Evolutionary conservation across 2,329 filamentous ascomycete genomes (phyloP).

Genomic region (Rhinocladiella similis): DNA sequence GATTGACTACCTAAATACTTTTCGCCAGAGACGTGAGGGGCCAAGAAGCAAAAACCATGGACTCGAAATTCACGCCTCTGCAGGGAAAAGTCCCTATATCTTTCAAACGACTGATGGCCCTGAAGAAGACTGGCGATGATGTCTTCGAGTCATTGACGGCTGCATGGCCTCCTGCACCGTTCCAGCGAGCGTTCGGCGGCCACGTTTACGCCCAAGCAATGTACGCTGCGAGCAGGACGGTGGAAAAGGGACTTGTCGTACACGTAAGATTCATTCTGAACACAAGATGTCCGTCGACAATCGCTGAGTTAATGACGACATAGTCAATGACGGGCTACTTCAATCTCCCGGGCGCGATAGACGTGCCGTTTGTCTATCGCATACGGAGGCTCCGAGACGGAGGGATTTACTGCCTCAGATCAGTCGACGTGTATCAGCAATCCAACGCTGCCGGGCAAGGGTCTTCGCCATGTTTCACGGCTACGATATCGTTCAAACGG

Average conservation of each 20-base stretch:
- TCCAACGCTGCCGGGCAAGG: slow-evolving; percentile 12
- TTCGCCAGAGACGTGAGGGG: no score
- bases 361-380: slow-evolving; percentile 52
- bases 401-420: slow-evolving; percentile 52
- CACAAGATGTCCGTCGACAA: no score
- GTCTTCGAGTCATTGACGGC: slow-evolving; percentile 23
- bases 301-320: not conserved
- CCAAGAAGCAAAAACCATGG: not conserved
- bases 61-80: slow-evolving; percentile 12
- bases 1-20: no score
- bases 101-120: slow-evolving; percentile 21
- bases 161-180: slow-evolving; percentile 21
- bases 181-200: slow-evolving; percentile 48
- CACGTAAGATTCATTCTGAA: slow-evolving; percentile 40
- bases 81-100: slow-evolving; percentile 22
- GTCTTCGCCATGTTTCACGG: slow-evolving; percentile 21
- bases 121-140: slow-evolving; percentile 12
- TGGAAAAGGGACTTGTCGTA: slow-evolving; percentile 50
- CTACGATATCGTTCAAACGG: slow-evolving; percentile 27
- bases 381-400: slow-evolving; percentile 54
- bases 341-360: slow-evolving; percentile 47
- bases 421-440: slow-evolving; percentile 54
- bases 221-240: slow-evolving; percentile 57
- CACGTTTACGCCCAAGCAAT: slow-evolving; percentile 60
- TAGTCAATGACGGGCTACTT: slow-evolving; percentile 57